Evolutionary conservation across 129 eudicot genomes (phyloP).

Genomic region (Pulicaria dysenterica): DNA sequence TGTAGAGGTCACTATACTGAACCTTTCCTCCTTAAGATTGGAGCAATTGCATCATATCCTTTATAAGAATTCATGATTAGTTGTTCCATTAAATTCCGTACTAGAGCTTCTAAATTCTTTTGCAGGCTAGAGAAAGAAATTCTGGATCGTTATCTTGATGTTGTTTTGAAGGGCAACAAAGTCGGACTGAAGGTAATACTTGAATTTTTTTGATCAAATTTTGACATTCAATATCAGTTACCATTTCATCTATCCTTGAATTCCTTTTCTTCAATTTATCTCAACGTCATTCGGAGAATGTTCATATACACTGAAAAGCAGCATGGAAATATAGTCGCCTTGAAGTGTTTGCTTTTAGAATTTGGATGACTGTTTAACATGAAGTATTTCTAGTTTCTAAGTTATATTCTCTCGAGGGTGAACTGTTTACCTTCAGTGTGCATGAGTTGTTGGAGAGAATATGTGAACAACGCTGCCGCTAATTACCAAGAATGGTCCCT

Average conservation of each 20-base stretch:
- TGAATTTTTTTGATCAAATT: background rate
- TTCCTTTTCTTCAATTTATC: constrained; percentile 1
- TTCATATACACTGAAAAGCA: constrained; percentile 7
- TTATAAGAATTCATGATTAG: background rate
- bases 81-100: constrained; percentile 22
- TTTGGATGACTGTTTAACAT: background rate
- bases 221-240: background rate
- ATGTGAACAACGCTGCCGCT: constrained; percentile 12
- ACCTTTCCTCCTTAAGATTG: background rate
- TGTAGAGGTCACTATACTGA: too few relatives aligned
- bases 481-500: background rate
- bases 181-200: constrained; percentile 87
- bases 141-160: constrained; percentile 90
- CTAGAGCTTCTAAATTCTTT: constrained; percentile 16
- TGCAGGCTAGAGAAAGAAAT: constrained; percentile 95
- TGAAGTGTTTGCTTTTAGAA: background rate
- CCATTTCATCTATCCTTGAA: constrained; percentile 18
- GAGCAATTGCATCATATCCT: constrained; percentile 20
- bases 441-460: constrained; percentile 10
- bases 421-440: background rate
- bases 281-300: background rate
- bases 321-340: background rate
- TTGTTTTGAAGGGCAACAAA: constrained; percentile 92
- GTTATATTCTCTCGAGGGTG: too few relatives aligned
- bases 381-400: background rate